Conservation (phyloP, 2,329 filamentous ascomycete species). For the Zasmidium cellare region DNA sequence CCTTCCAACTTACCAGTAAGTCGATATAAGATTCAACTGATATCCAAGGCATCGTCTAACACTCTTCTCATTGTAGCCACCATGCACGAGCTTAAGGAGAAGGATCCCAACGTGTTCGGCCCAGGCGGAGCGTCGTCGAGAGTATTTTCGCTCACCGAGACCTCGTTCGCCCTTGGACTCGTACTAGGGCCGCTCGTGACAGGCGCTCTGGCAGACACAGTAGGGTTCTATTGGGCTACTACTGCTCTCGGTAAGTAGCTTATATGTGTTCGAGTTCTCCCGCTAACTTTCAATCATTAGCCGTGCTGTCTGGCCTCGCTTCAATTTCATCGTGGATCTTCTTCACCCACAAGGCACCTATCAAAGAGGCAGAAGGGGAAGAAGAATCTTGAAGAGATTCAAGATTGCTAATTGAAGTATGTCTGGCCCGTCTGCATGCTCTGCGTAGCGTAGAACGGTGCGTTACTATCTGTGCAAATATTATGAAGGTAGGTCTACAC, state of each 20-base stretch:
- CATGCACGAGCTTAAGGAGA: conserved; percentile 11
- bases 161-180: conserved; percentile 16
- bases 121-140: conserved; percentile 16
- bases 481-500: no score
- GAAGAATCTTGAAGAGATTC: not conserved
- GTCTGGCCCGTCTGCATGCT: no score
- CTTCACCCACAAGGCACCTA: conserved; percentile 16
- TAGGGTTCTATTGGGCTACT: conserved; percentile 17
- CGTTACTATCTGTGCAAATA: no score
- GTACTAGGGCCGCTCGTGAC: conserved; percentile 21
- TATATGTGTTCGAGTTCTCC: not conserved
- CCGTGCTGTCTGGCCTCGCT: conserved; percentile 6
- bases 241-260: conserved; percentile 18
- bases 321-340: conserved; percentile 16
- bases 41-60: not conserved
- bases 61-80: not conserved
- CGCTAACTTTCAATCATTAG: not conserved
- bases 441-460: no score
- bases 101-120: conserved; percentile 19
- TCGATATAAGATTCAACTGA: not conserved
- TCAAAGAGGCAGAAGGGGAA: conserved; percentile 2
- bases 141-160: conserved; percentile 21
- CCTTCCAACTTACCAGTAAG: conserved; percentile 19
- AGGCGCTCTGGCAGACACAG: conserved; percentile 14
- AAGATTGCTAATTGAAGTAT: no score